These are phyloP conservation scores for Bromus sterilis DNA, from an alignment of 176 grass and related monocot species.

Conservation along the genomic window DNA sequence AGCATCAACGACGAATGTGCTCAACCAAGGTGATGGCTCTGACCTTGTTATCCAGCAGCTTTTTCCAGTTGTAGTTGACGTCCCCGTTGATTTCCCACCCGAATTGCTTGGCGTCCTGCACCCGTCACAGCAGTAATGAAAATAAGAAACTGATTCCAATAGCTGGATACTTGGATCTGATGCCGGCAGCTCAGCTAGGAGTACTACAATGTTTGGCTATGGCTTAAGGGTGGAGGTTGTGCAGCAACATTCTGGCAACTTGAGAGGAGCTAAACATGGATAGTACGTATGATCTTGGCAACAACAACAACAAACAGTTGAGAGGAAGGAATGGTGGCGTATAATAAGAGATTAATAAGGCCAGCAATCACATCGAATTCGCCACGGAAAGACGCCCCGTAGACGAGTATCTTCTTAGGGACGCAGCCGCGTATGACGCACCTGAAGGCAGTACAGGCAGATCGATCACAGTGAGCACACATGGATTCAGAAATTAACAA, in stretches of 20 bases:
- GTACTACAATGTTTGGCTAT: neutral
- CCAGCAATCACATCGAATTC: slow-evolving; percentile 78
- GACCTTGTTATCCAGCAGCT: slow-evolving; percentile 84
- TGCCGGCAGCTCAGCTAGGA: neutral
- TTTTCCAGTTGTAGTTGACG: slow-evolving; percentile 92
- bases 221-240: neutral
- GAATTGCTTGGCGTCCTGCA: slow-evolving; percentile 77
- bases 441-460: slow-evolving; percentile 14
- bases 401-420: slow-evolving; percentile 95
- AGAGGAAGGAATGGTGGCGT: no score
- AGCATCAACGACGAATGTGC: neutral
- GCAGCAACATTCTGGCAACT: neutral
- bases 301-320: no score
- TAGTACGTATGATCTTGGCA: neutral
- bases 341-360: no score
- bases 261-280: neutral
- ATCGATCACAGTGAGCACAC: neutral
- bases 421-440: slow-evolving; percentile 97
- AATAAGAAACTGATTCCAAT: neutral
- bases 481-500: neutral
- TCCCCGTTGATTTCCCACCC: slow-evolving; percentile 85
- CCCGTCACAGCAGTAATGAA: neutral
- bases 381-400: slow-evolving; percentile 67
- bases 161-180: no score
- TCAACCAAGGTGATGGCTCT: neutral